Evolutionary conservation across 768 basidiomycete species (phyloP), one percentile per base, ranked within the genome.

Genomic region (Leccinum longicurvipes): DNA sequence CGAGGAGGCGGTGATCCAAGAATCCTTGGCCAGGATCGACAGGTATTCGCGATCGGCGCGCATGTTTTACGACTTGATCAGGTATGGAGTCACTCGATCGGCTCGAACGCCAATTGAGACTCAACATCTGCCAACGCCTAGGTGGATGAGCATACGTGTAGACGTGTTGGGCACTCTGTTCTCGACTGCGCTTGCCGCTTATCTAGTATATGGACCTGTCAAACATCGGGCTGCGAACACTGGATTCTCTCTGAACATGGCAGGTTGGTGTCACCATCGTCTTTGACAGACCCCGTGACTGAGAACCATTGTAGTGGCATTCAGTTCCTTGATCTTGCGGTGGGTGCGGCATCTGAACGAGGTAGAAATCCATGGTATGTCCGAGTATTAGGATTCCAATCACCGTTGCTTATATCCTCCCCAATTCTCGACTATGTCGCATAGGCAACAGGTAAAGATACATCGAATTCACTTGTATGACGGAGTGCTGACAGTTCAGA

Each of bases 321-420:
- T 88, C 65, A 82, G 81, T 51, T 67, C 72, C 15, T 65, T 79
- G 69, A 82, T 87, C 42, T 64, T 88, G 41, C 79, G 72, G 69
- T 77, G 76, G 76, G 68, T 81, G 9, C 64, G 78, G n/a, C 58
- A 67, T 14, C 50, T 74, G 47, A 82, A 82, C 60, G 68, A 72
- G n/a, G 71, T 81, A 24, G 77, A 82, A 60, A 74, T 78, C 31
- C 57, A 68, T 25, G 79, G 80, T 85, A 42, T 1, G 56, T 47
- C 5, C 0, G 19, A 47, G 21, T 5, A 25, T 2, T 78, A 84
- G 12, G 75, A 74, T 3, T 86, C 86, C 65, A 81, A 19, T 28
- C 11, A 8, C 17, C 6, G 1, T 14, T 4, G 1, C 19, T 1
- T 28, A 12, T 24, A 17, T 3, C 11, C 42, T 23, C 23, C 5